These are phyloP conservation scores for Pecoramyces ruminantium DNA, from an alignment of 192 early-diverging fungal species.

Conservation along the genomic window DNA sequence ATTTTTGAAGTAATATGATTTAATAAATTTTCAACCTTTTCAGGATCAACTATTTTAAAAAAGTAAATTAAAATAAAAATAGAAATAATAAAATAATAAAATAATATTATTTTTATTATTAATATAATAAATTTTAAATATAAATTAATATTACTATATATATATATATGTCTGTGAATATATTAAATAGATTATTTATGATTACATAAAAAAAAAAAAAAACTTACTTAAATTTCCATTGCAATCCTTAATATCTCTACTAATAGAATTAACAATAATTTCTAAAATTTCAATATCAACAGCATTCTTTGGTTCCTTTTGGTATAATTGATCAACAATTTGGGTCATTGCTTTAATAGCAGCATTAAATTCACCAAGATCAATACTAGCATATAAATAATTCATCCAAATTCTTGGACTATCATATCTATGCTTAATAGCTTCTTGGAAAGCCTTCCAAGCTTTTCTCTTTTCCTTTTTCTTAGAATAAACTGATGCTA, in stretches of 20 bases:
- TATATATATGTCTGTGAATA: too few relatives aligned
- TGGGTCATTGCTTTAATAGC: conserved; percentile 72
- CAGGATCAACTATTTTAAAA: not conserved
- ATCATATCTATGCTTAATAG: conserved; percentile 58
- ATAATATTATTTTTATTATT: too few relatives aligned
- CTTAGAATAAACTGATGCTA: conserved; percentile 66
- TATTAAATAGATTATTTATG: too few relatives aligned
- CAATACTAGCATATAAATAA: conserved; percentile 58
- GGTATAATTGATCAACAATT: conserved; percentile 57
- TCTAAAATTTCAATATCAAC: conserved; percentile 71
- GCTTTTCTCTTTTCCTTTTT: conserved; percentile 62
- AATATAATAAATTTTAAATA: too few relatives aligned
- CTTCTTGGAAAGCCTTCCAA: conserved; percentile 63
- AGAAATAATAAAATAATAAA: too few relatives aligned
- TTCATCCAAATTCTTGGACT: conserved; percentile 91
- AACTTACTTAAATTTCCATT: not conserved
- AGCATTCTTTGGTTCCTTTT: conserved; percentile 40
- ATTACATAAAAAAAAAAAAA: not conserved
- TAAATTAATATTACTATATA: too few relatives aligned
- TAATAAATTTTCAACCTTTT: conserved; percentile 30
- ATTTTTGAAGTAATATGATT: conserved; percentile 58
- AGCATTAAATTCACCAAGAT: conserved; percentile 61
- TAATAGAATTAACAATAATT: conserved; percentile 47
- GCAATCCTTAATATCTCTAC: conserved; percentile 7
- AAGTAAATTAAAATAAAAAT: too few relatives aligned